Evolutionary conservation across 805 yeast species (phyloP), one percentile per base, ranked within the genome.

Genomic region (Kockiozyma suomiensis): DNA sequence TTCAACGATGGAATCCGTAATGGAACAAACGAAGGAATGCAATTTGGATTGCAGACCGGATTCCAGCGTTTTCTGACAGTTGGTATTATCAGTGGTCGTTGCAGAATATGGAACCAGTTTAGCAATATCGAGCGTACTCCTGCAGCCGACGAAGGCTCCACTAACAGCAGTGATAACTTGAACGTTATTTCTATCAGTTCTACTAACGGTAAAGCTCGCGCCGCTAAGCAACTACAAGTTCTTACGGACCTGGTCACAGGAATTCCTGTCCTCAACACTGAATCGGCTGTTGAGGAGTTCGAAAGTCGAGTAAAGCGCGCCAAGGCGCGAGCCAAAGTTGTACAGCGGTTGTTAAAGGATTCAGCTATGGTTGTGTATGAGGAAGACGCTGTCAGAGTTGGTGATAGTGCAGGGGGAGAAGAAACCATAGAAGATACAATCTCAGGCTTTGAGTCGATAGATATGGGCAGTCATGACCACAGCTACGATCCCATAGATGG

Each of bases 11-110:
- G 90, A 0, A 75, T 83, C 0, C 72, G 71, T 50, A 81, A 84
- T 45, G 91, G 90, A 50, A 78, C 74, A 53, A 65, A 78, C 1
- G 97, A 91, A 70, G 97, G 97, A 0, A 87, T 86, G 69, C 90
- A 89, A 69, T 85, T 84, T 66, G 98, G 98, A 0, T 79, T 79
- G 56, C 74, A 75, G 55, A 69, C 78, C 19, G 76, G 79, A 33
- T 74, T 71, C 66, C 72, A 74, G 65, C 59, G 75, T 26, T 70
- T 82, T 67, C 66, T 89, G 1, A 70, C 88, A 0, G 70, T 91
- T 0, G 97, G 97, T 0, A 85, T 88, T 57, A 77, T 87, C 41
- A 70, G 78, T 56, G 85, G 87, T 17, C 68, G 85, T 42, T 70
- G 81, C 21, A 72, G 74, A 15, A 70, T 73, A 6, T 74, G 78